Base-by-base conservation (phyloP, 805 yeast species). In the Candida succiphila region DNA sequence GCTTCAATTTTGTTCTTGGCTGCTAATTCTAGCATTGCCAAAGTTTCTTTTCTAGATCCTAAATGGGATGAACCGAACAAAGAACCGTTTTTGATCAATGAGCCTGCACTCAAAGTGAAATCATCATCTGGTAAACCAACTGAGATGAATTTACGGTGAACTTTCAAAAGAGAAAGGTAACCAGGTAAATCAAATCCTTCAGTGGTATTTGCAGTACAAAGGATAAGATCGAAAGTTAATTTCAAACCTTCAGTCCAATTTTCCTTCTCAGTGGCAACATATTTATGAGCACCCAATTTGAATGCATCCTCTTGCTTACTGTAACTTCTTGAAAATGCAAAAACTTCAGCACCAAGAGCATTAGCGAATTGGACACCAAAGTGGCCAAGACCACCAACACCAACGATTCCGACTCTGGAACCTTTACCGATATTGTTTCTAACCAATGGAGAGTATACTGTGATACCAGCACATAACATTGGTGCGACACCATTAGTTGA, bases 391-490 rank as follows among this genome's bases (percentile, higher is more conserved):
- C 84, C 84, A 33, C 84, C 85, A 38, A 77, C 64, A 35, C 82
- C 83, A 37, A 70, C 66, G 36, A 77, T 56, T 29, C 78, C 83
- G 32, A 77, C 78, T 30, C 57, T 65, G 19, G 38, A 48, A 17
- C 65, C 63, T 5, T 50, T 45, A 25, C 55, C 56, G 31, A 40
- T 34, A 30, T 55, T 44, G 35, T 62, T 60, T 54, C 78, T 65
- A 37, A 69, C 61, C 43, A 81, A 55, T 34, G 89, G 89, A 7
- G 83, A 69, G 58, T 61, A 80, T 13, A 75, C 78, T 8, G 89
- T 81, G 49, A 78, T 61, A 35, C 89, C 89, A 36, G 85, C 89
- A 63, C 92, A 81, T 60, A 79, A 58, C 59, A 81, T 59, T 33
- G 88, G 88, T 3, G 86, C 87, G 21, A 75, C 84, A 22, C 64